phyloP scores from a whole-genome alignment of 441 rosid genomes.

The Pelargonium australe region DNA sequence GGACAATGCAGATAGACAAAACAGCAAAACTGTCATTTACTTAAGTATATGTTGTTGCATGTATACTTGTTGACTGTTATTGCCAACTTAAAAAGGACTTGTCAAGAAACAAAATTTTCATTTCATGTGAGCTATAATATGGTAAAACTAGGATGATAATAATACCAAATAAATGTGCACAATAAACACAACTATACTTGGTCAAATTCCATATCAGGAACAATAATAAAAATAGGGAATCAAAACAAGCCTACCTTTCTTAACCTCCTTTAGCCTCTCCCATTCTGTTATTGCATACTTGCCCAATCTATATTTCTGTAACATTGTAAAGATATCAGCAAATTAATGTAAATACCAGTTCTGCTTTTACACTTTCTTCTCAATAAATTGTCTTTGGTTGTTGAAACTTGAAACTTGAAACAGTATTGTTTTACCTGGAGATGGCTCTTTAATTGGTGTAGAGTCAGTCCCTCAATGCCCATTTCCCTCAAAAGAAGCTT shows the following conservation, averaged over 20 bases:
- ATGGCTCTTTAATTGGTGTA: conserved; percentile 38
- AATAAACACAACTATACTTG: background rate
- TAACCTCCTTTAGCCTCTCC: background rate
- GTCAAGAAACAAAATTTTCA: background rate
- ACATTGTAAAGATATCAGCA: conserved; percentile 10
- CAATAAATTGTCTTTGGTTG: background rate
- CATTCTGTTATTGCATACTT: background rate
- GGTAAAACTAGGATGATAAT: background rate
- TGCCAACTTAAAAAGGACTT: background rate
- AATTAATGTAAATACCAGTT: conserved; percentile 3
- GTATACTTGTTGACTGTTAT: background rate
- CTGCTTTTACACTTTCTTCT: background rate
- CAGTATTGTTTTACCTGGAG: conserved; percentile 27
- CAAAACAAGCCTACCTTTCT: conserved; percentile 23
- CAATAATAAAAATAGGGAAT: background rate
- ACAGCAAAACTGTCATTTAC: background rate
- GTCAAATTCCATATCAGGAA: background rate
- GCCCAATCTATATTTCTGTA: conserved; percentile 30
- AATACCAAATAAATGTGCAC: background rate
- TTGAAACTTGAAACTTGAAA: background rate
- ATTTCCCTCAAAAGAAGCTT: conserved; percentile 21
- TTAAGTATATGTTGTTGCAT: background rate
- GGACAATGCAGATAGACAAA: background rate
- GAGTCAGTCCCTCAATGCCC: conserved; percentile 26
- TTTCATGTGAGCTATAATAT: background rate